Percentiles rank a stretch among this genome's conserved stretches.
Conservation (phyloP, 371 early-diverging fungal species). For the Apophysomyces ossiformis region DNA sequence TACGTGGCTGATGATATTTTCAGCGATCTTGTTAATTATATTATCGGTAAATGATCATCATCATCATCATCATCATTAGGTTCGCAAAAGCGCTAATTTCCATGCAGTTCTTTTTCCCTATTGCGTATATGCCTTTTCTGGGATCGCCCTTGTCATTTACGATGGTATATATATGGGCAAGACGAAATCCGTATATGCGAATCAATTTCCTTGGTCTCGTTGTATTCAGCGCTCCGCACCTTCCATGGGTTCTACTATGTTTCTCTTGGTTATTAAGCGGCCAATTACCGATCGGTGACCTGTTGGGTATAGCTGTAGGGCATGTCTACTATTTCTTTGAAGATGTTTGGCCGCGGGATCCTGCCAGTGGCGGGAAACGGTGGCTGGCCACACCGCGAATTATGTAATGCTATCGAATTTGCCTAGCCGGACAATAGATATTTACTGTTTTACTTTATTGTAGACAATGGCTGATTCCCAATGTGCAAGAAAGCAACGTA, state of each 20-base stretch:
- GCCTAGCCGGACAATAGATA: no score
- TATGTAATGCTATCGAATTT: slow-evolving; percentile 48
- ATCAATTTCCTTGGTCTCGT: slow-evolving; percentile 90
- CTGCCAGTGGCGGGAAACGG: slow-evolving; percentile 61
- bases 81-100: not conserved
- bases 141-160: slow-evolving; percentile 85
- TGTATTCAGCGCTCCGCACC: slow-evolving; percentile 89
- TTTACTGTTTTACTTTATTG: no score
- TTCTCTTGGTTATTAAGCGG: slow-evolving; percentile 77
- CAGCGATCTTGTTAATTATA: slow-evolving; percentile 61
- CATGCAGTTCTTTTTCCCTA: slow-evolving; percentile 68
- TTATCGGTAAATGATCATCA: slow-evolving; percentile 35
- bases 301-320: slow-evolving; percentile 87
- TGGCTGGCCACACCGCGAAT: slow-evolving; percentile 65
- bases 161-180: slow-evolving; percentile 95
- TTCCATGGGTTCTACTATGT: slow-evolving; percentile 90
- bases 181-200: slow-evolving; percentile 86
- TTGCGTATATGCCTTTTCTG: slow-evolving; percentile 81
- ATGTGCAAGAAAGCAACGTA: not conserved
- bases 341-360: slow-evolving; percentile 91
- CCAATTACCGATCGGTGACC: slow-evolving; percentile 78
- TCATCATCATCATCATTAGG: slow-evolving; percentile 1
- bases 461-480: slow-evolving; percentile 6
- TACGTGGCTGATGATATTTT: slow-evolving; percentile 81
- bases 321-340: slow-evolving; percentile 95